These are phyloP conservation scores for Kodamaea ohmeri DNA, from an alignment of 1,139 yeast species.

Conservation along the genomic window DNA sequence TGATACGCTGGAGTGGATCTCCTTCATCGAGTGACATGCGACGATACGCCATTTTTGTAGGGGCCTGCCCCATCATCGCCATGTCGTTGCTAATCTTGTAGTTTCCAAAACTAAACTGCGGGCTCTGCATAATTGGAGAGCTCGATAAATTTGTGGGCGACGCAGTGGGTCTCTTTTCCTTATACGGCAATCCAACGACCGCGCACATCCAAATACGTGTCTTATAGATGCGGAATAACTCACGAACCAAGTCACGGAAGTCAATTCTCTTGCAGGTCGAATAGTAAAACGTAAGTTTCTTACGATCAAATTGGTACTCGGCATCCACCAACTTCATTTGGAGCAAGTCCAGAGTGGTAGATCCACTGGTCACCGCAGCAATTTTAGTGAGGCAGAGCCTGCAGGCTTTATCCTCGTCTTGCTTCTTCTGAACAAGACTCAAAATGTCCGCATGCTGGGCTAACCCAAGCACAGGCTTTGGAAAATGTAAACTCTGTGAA, in stretches of 20 bases:
- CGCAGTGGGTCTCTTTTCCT: constrained; percentile 3
- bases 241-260: constrained; percentile 28
- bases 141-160: not conserved
- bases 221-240: constrained; percentile 25
- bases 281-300: constrained; percentile 27
- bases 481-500: constrained; percentile 49
- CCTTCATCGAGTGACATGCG: constrained; percentile 7
- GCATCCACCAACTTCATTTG: constrained; percentile 26
- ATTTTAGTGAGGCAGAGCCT: constrained; percentile 60
- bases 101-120: constrained; percentile 5
- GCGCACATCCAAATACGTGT: constrained; percentile 32
- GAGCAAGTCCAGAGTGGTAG: constrained; percentile 16
- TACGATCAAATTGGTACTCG: constrained; percentile 28
- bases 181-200: constrained; percentile 23
- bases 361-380: constrained; percentile 25
- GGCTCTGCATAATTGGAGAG: constrained; percentile 7
- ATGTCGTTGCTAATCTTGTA: constrained; percentile 6
- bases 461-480: constrained; percentile 73
- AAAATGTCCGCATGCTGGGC: constrained; percentile 63
- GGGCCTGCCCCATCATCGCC: constrained; percentile 7
- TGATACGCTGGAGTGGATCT: constrained; percentile 9
- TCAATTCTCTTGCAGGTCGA: constrained; percentile 24
- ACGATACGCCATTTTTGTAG: constrained; percentile 4
- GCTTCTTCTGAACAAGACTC: constrained; percentile 56
- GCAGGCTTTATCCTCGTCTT: constrained; percentile 74